Conservation (phyloP, 2,329 filamentous ascomycete genomes). For the Colletotrichum theobromicola region DNA sequence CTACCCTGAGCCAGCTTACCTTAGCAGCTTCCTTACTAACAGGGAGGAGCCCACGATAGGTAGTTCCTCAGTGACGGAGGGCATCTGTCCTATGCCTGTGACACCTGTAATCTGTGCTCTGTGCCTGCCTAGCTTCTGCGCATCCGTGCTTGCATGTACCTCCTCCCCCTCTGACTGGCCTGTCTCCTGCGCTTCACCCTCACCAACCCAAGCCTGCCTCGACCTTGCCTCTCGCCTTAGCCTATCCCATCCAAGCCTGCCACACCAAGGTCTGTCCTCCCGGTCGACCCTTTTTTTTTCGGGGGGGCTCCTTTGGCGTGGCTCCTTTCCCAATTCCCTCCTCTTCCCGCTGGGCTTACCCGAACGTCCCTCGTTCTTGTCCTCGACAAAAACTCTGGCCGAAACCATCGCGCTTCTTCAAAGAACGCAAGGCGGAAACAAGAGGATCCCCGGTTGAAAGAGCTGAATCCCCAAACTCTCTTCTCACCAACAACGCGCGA, state of each 20-base stretch:
- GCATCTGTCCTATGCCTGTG: neutral
- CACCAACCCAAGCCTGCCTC: conserved; percentile 5
- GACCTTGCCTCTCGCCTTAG: conserved; percentile 10
- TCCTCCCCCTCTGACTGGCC: neutral
- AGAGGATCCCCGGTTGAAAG: neutral
- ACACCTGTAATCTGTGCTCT: neutral
- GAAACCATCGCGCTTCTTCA: neutral
- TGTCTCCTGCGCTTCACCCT: neutral
- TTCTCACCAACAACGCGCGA: neutral
- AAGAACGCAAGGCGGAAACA: neutral
- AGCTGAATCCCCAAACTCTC: neutral
- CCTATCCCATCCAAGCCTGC: conserved; percentile 18
- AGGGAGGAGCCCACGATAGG: neutral
- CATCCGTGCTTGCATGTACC: conserved; percentile 11
- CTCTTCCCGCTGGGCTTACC: conserved; percentile 18
- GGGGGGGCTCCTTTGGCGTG: conserved; percentile 6
- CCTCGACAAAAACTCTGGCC: conserved; percentile 8
- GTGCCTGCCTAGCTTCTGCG: neutral
- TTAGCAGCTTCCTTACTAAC: neutral
- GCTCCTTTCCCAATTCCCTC: conserved; percentile 17
- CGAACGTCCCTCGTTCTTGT: conserved; percentile 15
- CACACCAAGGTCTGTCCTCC: conserved; percentile 7
- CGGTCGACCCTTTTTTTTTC: conserved; percentile 19
- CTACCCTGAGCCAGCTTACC: neutral
- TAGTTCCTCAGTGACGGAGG: neutral